Conservation (phyloP, 2,329 filamentous ascomycete genomes). For the Verticillium nubilum region DNA sequence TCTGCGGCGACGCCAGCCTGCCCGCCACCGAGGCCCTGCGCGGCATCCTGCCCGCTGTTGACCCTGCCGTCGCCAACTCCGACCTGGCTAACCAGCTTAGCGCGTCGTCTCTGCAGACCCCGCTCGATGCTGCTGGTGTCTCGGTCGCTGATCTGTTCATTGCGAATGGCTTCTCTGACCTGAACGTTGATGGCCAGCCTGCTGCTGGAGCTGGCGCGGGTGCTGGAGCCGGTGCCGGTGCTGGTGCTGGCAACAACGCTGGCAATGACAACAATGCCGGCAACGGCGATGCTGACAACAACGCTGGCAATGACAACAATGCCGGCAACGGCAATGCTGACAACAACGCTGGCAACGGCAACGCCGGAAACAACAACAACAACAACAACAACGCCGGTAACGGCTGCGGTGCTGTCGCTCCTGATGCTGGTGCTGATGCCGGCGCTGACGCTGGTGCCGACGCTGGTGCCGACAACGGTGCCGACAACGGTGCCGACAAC, state of each 20-base stretch:
- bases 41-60: slow-evolving; percentile 62
- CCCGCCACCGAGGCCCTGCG: slow-evolving; percentile 56
- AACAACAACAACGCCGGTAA: slow-evolving; percentile 19
- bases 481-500: slow-evolving; percentile 10
- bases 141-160: slow-evolving; percentile 60
- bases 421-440: slow-evolving; percentile 3
- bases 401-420: slow-evolving; percentile 11
- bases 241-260: slow-evolving; percentile 5
- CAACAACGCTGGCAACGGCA: slow-evolving; percentile 22
- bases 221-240: slow-evolving; percentile 3
- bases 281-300: background rate
- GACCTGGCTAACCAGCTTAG: slow-evolving; percentile 58
- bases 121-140: slow-evolving; percentile 55
- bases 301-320: slow-evolving; percentile 1
- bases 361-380: slow-evolving; percentile 20
- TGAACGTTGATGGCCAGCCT: slow-evolving; percentile 39
- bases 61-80: slow-evolving; percentile 54
- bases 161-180: slow-evolving; percentile 58
- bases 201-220: slow-evolving; percentile 22
- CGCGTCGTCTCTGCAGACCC: slow-evolving; percentile 39
- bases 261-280: slow-evolving; percentile 11
- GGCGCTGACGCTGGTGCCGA: slow-evolving; percentile 1
- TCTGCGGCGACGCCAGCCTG: slow-evolving; percentile 59
- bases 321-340: slow-evolving; percentile 9
- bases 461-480: slow-evolving; percentile 6